These are phyloP conservation scores for Aspergillus clavatus DNA, from an alignment of 2,329 filamentous ascomycete species.

Conservation along the genomic window DNA sequence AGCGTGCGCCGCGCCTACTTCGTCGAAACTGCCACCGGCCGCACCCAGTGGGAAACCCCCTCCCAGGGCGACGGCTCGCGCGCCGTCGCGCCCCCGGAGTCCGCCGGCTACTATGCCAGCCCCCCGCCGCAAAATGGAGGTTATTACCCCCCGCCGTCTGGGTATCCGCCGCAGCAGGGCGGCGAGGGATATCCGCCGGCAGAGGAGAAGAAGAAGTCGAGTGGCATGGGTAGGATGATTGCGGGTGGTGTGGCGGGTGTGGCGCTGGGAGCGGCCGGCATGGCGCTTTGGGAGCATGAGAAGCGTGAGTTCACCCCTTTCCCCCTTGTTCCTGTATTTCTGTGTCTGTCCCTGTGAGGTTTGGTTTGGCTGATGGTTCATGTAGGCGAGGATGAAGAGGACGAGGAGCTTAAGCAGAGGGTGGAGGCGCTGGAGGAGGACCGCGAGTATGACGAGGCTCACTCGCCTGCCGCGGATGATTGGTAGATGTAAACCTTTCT, in stretches of 20 bases:
- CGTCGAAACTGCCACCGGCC: constrained; percentile 56
- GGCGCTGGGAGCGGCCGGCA: constrained; percentile 53
- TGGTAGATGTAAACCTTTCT: no score
- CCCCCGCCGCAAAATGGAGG: constrained; percentile 10
- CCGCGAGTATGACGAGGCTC: neutral
- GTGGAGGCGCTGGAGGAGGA: constrained; percentile 4
- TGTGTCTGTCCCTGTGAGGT: neutral
- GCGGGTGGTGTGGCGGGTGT: constrained; percentile 56
- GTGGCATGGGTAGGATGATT: constrained; percentile 49
- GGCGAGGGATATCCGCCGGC: constrained; percentile 20
- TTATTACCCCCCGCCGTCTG: constrained; percentile 14
- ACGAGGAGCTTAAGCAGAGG: constrained; percentile 4
- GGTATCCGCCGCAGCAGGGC: constrained; percentile 5
- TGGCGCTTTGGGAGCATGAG: constrained; percentile 54
- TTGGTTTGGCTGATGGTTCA: neutral
- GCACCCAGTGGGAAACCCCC: constrained; percentile 61
- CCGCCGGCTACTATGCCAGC: constrained; percentile 20
- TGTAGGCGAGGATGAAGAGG: constrained; percentile 5
- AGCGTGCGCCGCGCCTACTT: constrained; percentile 61
- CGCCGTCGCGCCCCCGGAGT: constrained; percentile 15
- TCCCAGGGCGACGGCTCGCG: constrained; percentile 20
- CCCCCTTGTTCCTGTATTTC: no score
- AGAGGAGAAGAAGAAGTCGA: constrained; percentile 36
- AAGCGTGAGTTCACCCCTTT: constrained; percentile 43
- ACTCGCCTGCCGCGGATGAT: neutral